Conservation (phyloP, 2,329 filamentous ascomycete genomes). For the Mollisiaceae sp. region DNA sequence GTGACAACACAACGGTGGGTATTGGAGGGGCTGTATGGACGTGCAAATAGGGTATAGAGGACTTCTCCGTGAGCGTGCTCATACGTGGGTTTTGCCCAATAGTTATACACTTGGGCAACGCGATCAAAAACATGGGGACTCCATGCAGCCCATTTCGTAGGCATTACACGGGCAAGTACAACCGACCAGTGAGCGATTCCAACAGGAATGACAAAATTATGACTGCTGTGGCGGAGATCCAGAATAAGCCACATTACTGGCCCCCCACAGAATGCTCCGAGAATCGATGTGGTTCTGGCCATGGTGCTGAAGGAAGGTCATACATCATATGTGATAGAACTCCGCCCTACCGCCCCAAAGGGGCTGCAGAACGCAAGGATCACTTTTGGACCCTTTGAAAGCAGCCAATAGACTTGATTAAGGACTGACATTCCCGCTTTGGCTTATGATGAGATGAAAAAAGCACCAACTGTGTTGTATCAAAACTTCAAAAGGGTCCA, state of each 20-base stretch:
- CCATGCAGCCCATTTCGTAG: neutral
- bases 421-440: neutral
- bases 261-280: neutral
- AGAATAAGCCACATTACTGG: constrained; percentile 1
- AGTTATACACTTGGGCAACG: neutral
- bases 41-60: neutral
- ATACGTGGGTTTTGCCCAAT: neutral
- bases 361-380: neutral
- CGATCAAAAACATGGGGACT: neutral
- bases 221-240: neutral
- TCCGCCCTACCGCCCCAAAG: neutral
- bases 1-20: neutral
- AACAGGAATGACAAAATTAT: neutral
- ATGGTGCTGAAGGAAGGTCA: constrained; percentile 2
- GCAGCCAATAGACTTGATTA: neutral
- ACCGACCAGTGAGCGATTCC: neutral
- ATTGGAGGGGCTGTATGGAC: neutral
- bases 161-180: neutral
- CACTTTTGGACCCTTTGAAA: neutral
- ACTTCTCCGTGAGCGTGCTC: neutral
- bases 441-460: neutral
- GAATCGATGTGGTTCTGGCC: neutral
- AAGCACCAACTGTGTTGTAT: neutral
- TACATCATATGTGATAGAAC: neutral
- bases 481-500: neutral